Evolutionary conservation across 352 stramenopile genomes (phyloP), one percentile per base, ranked within the genome.

Genomic region (Phytophthora syringae): DNA sequence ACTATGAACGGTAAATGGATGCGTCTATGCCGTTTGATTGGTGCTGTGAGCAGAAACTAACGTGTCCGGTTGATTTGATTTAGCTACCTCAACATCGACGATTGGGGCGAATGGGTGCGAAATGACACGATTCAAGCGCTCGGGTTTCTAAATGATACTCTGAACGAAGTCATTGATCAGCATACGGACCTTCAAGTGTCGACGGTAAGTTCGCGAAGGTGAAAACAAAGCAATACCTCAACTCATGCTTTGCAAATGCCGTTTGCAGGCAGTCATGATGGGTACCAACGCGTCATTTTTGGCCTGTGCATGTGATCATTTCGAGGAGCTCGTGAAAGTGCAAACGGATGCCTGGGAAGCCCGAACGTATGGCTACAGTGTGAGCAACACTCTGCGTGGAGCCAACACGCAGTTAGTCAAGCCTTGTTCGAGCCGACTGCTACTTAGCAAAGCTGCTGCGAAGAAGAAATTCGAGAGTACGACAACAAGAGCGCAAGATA

Each of bases 401-500:
- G 56, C 70, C 2, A 72, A 63, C n/a, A 72, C 67, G 0, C 67
- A 76, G 27, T 24, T 84, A 22, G 65, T 72, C 0, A 88, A 88
- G 42, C 77, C 76, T 22, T 86, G 71, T 27, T 87, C 79, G 0
- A 88, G 76, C 10, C 75, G 77, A 30, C 43, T 76, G 6, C 63
- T 88, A 1, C 42, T 88, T 24, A 89, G 76, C 57, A 90, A 89
- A 39, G 79, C 80, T 16, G 79, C 81, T 18, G 84, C 84, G 4
- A 93, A 93, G 64, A 91, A 93, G 60, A 90, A 89, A 59, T 90
- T 93, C 59, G 80, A 91, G n/a, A 89, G 73, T 47, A 92, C 84
- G 15, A 92, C 81, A 55, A 92, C 84, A 4, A 71, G 82, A 64
- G 82, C 84, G 16, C 84, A 93, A 70, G 84, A 93, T 42, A 90